Conservation (phyloP, 495 filamentous ascomycete species). For the Aspergillus sparsus region DNA sequence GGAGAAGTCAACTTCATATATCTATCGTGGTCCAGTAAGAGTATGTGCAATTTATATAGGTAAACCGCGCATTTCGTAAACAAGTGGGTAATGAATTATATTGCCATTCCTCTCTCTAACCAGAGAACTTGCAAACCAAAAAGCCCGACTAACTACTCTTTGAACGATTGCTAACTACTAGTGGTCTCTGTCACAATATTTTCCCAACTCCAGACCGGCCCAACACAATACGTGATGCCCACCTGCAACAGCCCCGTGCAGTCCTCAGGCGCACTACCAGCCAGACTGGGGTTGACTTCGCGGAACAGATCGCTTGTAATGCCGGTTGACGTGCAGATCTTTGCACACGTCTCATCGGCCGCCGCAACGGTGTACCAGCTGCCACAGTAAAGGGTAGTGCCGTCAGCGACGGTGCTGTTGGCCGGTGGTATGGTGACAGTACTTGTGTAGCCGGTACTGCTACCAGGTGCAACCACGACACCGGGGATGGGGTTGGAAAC, state of each 20-base stretch:
- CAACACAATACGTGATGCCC: slow-evolving; percentile 19
- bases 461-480: slow-evolving; percentile 4
- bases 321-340: slow-evolving; percentile 13
- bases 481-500: slow-evolving; percentile 9
- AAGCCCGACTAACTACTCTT: too few species aligned
- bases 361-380: slow-evolving; percentile 17
- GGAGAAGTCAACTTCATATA: too few species aligned
- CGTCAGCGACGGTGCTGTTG: slow-evolving; percentile 21
- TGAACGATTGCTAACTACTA: too few species aligned
- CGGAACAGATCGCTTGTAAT: slow-evolving; percentile 17
- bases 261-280: not conserved
- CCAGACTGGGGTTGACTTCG: slow-evolving; percentile 20
- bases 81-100: too few species aligned
- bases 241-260: slow-evolving; percentile 11
- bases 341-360: slow-evolving; percentile 17
- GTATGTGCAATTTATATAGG: too few species aligned
- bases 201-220: not conserved
- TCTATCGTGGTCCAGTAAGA: too few species aligned
- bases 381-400: slow-evolving; percentile 22
- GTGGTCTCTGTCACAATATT: not conserved
- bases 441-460: slow-evolving; percentile 12
- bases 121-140: too few species aligned
- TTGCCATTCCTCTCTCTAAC: too few species aligned
- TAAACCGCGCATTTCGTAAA: too few species aligned
- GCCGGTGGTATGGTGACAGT: slow-evolving; percentile 5